Percentiles rank a stretch among this genome's conserved stretches.
phyloP scores from a whole-genome alignment of 1,139 yeast genomes.

The Hanseniaspora sp. region DNA sequence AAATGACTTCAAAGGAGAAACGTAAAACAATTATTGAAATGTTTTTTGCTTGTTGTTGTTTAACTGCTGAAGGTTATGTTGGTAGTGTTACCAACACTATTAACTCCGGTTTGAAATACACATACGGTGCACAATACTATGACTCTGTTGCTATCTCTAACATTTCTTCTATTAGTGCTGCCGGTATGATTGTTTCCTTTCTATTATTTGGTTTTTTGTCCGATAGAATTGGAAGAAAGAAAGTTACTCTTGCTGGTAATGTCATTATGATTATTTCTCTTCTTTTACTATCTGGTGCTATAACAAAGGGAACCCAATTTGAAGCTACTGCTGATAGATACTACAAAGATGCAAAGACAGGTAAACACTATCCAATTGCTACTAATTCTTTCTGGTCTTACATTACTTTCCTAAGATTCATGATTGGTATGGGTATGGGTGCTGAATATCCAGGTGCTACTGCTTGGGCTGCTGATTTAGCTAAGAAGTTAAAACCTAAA shows the following conservation, averaged over 20 bases:
- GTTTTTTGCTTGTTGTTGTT: conserved; percentile 28
- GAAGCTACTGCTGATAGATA: conserved; percentile 54
- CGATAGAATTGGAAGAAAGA: conserved; percentile 66
- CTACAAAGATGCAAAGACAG: conserved; percentile 38
- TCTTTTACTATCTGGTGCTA: conserved; percentile 67
- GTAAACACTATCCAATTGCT: conserved; percentile 2
- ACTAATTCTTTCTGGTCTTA: background rate
- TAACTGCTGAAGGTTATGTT: conserved; percentile 83
- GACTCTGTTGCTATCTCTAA: conserved; percentile 60
- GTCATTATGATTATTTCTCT: conserved; percentile 61
- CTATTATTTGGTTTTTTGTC: conserved; percentile 66
- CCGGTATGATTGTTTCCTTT: conserved; percentile 84
- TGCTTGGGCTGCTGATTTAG: conserved; percentile 87
- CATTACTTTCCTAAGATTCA: conserved; percentile 70
- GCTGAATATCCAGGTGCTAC: conserved; percentile 92
- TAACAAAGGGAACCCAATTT: conserved; percentile 57
- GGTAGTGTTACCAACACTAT: conserved; percentile 74
- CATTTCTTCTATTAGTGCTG: conserved; percentile 77
- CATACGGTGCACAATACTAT: conserved; percentile 55
- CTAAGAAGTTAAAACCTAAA: conserved; percentile 69
- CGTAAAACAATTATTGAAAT: background rate
- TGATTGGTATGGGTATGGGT: conserved; percentile 74
- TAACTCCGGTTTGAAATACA: conserved; percentile 49
- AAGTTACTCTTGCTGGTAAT: conserved; percentile 71
- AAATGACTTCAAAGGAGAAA: background rate